Conservation (phyloP, 495 filamentous ascomycete species). For the Daldinia vernicosa region DNA sequence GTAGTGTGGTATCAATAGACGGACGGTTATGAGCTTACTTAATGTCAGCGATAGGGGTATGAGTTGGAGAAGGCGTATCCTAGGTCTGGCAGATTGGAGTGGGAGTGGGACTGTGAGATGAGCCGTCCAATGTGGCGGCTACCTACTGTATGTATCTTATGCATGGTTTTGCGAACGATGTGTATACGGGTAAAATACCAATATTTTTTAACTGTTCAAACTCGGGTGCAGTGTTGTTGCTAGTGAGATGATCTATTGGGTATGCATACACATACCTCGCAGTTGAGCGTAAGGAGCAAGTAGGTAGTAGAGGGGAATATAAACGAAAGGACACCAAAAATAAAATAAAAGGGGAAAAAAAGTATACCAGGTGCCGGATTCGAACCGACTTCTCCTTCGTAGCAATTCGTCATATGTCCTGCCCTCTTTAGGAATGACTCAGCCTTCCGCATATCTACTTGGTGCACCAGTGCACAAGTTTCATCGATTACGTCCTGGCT, state of each 20-base stretch:
- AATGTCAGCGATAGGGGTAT: constrained; percentile 15
- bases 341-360: not conserved
- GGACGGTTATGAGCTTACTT: not conserved
- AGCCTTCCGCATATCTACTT: too few species aligned
- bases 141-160: constrained; percentile 41
- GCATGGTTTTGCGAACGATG: constrained; percentile 30
- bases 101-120: constrained; percentile 9
- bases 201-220: constrained; percentile 25
- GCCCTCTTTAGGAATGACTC: too few species aligned
- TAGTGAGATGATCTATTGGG: too few species aligned
- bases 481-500: too few species aligned
- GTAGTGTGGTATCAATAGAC: constrained; percentile 1
- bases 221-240: not conserved
- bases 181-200: constrained; percentile 47
- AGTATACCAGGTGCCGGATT: not conserved
- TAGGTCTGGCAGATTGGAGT: constrained; percentile 7
- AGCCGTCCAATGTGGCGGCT: constrained; percentile 21
- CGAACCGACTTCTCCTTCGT: not conserved
- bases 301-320: not conserved
- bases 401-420: not conserved
- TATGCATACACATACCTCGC: too few species aligned
- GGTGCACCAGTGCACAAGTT: too few species aligned
- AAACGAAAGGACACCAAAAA: not conserved
- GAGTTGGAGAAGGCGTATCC: constrained; percentile 10
- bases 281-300: not conserved